Base-by-base conservation (phyloP, 805 yeast genomes). In the Lachancea thermotolerans region DNA sequence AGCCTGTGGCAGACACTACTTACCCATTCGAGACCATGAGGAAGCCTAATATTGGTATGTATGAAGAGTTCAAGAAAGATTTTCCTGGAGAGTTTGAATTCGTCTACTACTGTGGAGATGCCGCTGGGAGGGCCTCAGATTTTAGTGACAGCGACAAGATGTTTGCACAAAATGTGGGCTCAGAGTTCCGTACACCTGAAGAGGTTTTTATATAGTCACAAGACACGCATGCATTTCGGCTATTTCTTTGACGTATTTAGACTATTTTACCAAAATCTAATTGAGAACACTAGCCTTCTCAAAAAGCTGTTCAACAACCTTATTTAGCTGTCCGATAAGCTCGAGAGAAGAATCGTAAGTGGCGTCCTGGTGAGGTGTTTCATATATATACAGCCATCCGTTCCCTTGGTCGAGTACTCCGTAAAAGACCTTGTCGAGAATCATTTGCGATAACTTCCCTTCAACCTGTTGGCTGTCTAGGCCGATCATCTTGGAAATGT, bases 371-470 rank as follows among this genome's bases (percentile, higher is more conserved):
- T 78, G 80, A 35, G 96, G 95, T 62, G 89, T 85, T 48, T 88
- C 95, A 60, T 86, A 93, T 47, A 93, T 79, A 53, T 88, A 82
- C 57, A 93, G 75, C 96, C 97, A 93, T 8, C 99, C 99, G 63
- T 90, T 90, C 39, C 98, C 98, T 71, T 93, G 99, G 66, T 93
- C 99, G 55, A 93, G 73, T 32, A 93, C 98, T 39, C 99, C 99
- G 60, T 82, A 85, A 57, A 93, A 88, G n/a, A 89, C 85, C 59
- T 87, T 84, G 67, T 93, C 99, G 57, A 93, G 75, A 55, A 93
- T 91, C 98, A 93, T 91, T 67, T 91, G 97, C 40, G 95, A 82
- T 52, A 93, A 74, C 65, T 93, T 93, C 16, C 95, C 95, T 68
- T 93, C 99, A 29, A 93, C 88, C 61, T 88, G 95, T 51, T 81